These are phyloP conservation scores for Eucalyptus rudis DNA, from an alignment of 345 rosid species.

Conservation along the genomic window DNA sequence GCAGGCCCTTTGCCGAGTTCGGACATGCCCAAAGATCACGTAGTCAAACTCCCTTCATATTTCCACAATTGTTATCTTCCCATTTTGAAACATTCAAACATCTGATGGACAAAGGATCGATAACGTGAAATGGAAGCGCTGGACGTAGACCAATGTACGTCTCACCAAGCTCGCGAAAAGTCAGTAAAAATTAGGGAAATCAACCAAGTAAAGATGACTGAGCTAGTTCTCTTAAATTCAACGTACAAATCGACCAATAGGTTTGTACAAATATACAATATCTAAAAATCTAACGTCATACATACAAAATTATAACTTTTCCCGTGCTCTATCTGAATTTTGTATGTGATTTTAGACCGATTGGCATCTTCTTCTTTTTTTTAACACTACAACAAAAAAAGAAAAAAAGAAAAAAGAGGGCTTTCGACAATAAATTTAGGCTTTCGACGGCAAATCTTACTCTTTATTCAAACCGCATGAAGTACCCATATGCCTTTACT, in stretches of 20 bases:
- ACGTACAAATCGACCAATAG: background rate
- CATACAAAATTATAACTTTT: background rate
- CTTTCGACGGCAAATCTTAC: too few relatives aligned
- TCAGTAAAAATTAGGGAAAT: background rate
- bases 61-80: background rate
- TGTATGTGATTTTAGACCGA: background rate
- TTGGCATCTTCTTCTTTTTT: rapidly evolving
- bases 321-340: background rate
- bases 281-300: background rate
- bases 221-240: background rate
- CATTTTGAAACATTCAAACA: background rate
- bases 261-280: rapidly evolving
- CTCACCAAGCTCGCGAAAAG: background rate
- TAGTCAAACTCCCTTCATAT: background rate
- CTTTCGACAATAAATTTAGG: too few relatives aligned
- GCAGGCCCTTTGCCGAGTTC: background rate
- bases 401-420: background rate
- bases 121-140: background rate
- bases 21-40: too few relatives aligned
- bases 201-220: background rate
- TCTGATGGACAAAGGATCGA: background rate
- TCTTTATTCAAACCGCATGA: too few relatives aligned
- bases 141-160: background rate
- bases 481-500: background rate
- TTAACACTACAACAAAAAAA: too few relatives aligned